These are phyloP conservation scores for Talinum fruticosum DNA, from an alignment of 148 eudicot species.

Conservation along the genomic window DNA sequence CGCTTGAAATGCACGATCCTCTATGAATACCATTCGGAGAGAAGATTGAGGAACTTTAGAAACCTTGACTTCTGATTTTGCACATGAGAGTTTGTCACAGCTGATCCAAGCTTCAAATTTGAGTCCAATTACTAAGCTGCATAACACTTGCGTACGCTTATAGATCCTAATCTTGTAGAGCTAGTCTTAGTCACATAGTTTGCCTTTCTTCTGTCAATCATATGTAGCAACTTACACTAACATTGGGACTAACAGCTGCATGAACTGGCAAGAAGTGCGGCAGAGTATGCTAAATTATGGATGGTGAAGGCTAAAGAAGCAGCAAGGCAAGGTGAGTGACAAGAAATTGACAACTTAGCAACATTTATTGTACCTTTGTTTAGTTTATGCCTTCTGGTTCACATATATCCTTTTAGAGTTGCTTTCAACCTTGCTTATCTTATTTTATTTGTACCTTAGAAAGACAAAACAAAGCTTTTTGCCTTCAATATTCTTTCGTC, in stretches of 20 bases:
- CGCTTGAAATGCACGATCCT: not conserved
- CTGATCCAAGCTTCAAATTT: not conserved
- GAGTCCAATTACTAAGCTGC: not conserved
- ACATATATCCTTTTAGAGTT: not conserved
- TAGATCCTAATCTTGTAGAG: not conserved
- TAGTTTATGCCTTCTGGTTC: not conserved
- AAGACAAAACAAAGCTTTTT: not conserved
- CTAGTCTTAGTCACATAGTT: not conserved
- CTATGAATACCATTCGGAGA: not conserved
- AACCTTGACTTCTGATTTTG: not conserved
- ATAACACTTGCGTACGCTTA: not conserved
- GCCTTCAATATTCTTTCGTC: not conserved
- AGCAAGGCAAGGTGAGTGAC: conserved; percentile 55
- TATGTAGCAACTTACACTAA: not conserved
- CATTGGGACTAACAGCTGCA: conserved; percentile 41
- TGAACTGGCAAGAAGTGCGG: conserved; percentile 54
- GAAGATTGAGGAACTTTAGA: not conserved
- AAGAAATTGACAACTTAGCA: not conserved
- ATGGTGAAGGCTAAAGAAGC: conserved; percentile 66
- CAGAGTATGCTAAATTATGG: conserved; percentile 62
- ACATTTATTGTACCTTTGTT: not conserved
- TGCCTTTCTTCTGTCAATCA: not conserved
- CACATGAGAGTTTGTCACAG: not conserved
- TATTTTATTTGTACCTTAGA: not conserved
- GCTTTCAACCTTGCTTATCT: not conserved